Conservation (phyloP, 768 basidiomycete species). For the Psilocybe subaeruginosa region DNA sequence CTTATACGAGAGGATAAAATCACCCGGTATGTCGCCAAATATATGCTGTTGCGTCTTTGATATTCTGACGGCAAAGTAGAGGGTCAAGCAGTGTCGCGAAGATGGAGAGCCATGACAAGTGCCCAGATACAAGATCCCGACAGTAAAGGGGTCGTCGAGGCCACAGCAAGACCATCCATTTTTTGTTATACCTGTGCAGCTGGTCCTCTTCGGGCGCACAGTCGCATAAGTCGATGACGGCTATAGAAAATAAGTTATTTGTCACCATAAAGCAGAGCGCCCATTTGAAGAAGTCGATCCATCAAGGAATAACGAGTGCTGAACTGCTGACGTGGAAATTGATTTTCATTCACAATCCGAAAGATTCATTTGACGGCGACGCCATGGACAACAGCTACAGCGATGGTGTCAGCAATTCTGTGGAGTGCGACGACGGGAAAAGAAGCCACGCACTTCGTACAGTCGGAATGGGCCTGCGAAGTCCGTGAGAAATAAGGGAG, state of each 20-base stretch:
- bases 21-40: slow-evolving; percentile 9
- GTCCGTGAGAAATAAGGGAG: slow-evolving; percentile 3
- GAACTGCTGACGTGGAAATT: too few relatives aligned
- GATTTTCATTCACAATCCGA: slow-evolving; percentile 14
- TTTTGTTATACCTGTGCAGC: slow-evolving; percentile 21
- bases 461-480: slow-evolving; percentile 5
- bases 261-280: not conserved
- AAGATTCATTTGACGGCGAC: slow-evolving; percentile 7
- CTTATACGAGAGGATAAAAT: slow-evolving; percentile 17
- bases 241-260: not conserved
- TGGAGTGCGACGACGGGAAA: not conserved
- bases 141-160: not conserved
- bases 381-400: slow-evolving; percentile 29
- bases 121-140: not conserved
- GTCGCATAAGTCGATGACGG: not conserved
- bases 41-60: too few relatives aligned
- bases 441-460: slow-evolving; percentile 9
- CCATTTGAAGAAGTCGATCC: not conserved
- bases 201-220: slow-evolving; percentile 18
- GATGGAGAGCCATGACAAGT: slow-evolving; percentile 10
- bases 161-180: not conserved
- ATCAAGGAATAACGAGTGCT: slow-evolving; percentile 7
- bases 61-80: not conserved
- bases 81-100: not conserved
- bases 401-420: slow-evolving; percentile 4